Conservation (phyloP, 1,284 basidiomycete species). For the Afroboletus lepidellus region DNA sequence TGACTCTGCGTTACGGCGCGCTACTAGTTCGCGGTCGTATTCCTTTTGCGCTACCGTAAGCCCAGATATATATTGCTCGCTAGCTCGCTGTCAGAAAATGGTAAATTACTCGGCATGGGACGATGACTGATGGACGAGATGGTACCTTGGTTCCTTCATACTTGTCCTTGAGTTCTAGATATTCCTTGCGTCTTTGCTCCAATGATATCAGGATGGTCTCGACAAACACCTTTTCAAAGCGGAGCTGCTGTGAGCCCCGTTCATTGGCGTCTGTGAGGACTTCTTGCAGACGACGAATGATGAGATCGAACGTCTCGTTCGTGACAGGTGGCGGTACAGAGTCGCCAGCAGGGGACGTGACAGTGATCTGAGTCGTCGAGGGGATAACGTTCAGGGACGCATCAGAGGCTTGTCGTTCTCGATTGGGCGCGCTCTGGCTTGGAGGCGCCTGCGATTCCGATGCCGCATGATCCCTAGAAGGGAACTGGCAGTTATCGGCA, state of each 20-base stretch:
- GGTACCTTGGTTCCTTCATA: constrained; percentile 84
- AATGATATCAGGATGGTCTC: constrained; percentile 71
- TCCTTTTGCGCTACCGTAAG: constrained; percentile 90
- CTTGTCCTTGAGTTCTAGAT: constrained; percentile 67
- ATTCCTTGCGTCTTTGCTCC: constrained; percentile 65
- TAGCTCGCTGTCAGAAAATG: constrained; percentile 59
- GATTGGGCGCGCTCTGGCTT: not conserved
- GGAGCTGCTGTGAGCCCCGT: constrained; percentile 61
- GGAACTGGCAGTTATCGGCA: constrained; percentile 17
- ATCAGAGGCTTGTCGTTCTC: constrained; percentile 21
- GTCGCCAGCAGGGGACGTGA: constrained; percentile 43
- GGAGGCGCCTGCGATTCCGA: constrained; percentile 25
- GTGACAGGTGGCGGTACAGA: constrained; percentile 30
- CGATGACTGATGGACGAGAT: not conserved
- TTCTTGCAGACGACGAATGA: constrained; percentile 55
- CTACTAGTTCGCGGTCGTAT: constrained; percentile 87
- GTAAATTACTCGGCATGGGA: not conserved
- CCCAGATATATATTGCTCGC: constrained; percentile 90
- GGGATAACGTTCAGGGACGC: constrained; percentile 18
- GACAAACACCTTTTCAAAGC: constrained; percentile 73
- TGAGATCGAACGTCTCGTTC: constrained; percentile 46
- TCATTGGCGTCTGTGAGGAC: constrained; percentile 64
- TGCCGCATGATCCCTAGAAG: constrained; percentile 20
- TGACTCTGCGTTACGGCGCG: constrained; percentile 86
- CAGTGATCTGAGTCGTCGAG: constrained; percentile 38